These are phyloP conservation scores for Acer yangbiense DNA, from an alignment of 345 rosid genomes.

Conservation along the genomic window DNA sequence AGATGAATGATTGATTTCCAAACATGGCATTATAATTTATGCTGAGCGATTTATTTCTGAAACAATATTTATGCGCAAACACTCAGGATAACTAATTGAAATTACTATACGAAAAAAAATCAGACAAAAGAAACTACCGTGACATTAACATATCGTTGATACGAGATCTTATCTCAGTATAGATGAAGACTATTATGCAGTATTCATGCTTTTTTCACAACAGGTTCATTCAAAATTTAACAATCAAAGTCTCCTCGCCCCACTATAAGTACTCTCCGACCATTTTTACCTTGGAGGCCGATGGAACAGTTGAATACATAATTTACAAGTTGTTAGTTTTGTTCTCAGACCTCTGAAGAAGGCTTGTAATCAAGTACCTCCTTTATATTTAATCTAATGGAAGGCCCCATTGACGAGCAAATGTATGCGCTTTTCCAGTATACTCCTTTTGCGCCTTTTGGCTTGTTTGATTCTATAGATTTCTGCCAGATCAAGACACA, in stretches of 20 bases:
- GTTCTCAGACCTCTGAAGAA: constrained; percentile 31
- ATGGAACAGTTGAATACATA: constrained; percentile 23
- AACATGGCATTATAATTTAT: background rate
- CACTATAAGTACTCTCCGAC: constrained; percentile 2
- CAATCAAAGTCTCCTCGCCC: constrained; percentile 4
- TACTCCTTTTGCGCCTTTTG: constrained; percentile 95
- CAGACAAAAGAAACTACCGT: background rate
- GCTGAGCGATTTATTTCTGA: background rate
- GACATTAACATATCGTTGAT: constrained; percentile 12
- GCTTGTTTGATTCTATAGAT: constrained; percentile 95
- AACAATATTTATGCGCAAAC: background rate
- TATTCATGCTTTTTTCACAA: constrained; percentile 14
- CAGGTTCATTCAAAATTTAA: constrained; percentile 13
- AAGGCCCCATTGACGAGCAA: constrained; percentile 99
- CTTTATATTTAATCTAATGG: constrained; percentile 75
- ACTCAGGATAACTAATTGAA: background rate
- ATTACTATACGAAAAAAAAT: background rate
- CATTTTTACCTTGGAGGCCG: constrained; percentile 16
- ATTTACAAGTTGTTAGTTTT: constrained; percentile 38
- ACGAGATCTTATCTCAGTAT: constrained; percentile 7
- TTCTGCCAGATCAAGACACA: constrained; percentile 51
- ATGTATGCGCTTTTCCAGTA: constrained; percentile 92
- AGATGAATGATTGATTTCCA: background rate
- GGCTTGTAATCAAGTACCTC: constrained; percentile 90
- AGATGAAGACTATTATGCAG: constrained; percentile 11